Evolutionary conservation across 495 filamentous ascomycete genomes (phyloP), one percentile per base, ranked within the genome.

Genomic region (Staphylotrichum tortipilum): DNA sequence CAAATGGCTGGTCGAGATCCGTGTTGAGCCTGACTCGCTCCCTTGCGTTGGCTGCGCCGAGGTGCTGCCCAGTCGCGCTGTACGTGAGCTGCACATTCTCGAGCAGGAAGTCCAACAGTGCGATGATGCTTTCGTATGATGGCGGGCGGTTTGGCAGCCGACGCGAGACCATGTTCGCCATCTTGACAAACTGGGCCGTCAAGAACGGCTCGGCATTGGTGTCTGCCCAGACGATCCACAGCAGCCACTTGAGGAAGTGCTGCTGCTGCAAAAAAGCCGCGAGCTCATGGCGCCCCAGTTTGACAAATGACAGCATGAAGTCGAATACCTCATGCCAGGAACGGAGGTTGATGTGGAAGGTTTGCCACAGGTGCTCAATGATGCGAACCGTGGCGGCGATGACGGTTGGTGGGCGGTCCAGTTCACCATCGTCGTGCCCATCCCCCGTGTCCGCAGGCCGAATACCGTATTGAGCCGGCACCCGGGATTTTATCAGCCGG

Each of bases 271-370:
- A 70, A 24, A 88, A 65, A 5, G 73, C 53, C 5, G 67, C 64
- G 8, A 74, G 65, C 60, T 87, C 79, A 11, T 69, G 55, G 6
- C 64, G 58, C 1, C 83, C 82, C 40, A 83, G 60, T 24, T 65
- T 71, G 19, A 78, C 78, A 53, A 90, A 78, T 14, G 72, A 66
- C 23, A 74, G 56, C 52, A 90, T 68, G 28, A 86, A 73, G 22
- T 78, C 80, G 56, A 92, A 92, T 37, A 85, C 89, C 58, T 94
- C 88, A 34, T 81, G 78, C 88, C 88, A 94, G 8, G 81, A 75
- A 26, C 84, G 79, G 18, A 77, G 61, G 21, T 74, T 68, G 3
- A 66, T 62, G 49, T 86, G 80, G 24, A 76, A 74, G 34, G 65
- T 65, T 3, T 63, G 63, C 51, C 83, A 78, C 47, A 92, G 61